These are phyloP conservation scores for Nitzschia palea DNA, from an alignment of 108 stramenopile genomes.

Conservation along the genomic window DNA sequence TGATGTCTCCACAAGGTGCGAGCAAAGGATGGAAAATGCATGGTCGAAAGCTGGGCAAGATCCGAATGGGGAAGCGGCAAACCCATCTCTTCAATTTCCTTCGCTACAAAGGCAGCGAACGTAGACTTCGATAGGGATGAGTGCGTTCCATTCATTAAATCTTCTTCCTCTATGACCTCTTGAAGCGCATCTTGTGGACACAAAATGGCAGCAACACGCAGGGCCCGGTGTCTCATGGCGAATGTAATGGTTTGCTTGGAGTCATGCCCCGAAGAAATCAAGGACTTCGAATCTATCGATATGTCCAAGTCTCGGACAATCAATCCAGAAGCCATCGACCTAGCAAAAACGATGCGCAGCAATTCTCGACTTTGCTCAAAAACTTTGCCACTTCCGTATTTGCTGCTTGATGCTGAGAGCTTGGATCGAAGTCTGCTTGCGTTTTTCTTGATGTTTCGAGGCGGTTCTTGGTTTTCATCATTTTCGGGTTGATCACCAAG, in stretches of 20 bases:
- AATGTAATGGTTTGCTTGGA: conserved; percentile 56
- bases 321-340: conserved; percentile 37
- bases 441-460: conserved; percentile 2
- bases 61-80: conserved; percentile 82
- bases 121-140: conserved; percentile 50
- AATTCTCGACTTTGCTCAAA: conserved; percentile 61
- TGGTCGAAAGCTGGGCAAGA: conserved; percentile 66
- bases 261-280: background rate
- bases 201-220: conserved; percentile 75
- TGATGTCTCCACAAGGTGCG: conserved; percentile 83
- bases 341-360: conserved; percentile 76
- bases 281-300: conserved; percentile 14
- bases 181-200: conserved; percentile 77
- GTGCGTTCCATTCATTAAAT: background rate
- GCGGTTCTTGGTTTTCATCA: conserved; percentile 45
- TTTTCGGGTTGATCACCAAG: background rate
- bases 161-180: conserved; percentile 56
- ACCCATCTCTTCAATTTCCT: conserved; percentile 88
- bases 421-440: conserved; percentile 35
- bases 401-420: conserved; percentile 32
- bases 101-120: conserved; percentile 79
- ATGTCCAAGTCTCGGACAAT: conserved; percentile 38
- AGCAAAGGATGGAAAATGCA: conserved; percentile 82
- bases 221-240: conserved; percentile 84
- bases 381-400: conserved; percentile 37